Base-by-base conservation (phyloP, 176 grass and related monocot species). In the Oryza longistaminata region DNA sequence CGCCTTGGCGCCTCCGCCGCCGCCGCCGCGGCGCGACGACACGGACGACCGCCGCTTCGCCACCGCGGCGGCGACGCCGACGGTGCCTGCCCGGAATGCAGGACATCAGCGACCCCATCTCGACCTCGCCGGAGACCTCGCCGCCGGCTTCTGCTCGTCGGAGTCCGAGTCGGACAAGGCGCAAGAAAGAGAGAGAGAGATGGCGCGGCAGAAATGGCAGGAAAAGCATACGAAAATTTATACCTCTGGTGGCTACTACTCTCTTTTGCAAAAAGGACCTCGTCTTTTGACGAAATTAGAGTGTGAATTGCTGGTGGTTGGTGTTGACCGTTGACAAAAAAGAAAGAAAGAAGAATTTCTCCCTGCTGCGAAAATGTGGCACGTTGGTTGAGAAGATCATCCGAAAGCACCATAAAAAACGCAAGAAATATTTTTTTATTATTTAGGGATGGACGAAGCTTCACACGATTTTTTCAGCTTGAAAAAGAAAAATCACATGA, bases 91-190 rank as follows among this genome's bases (percentile, higher is more conserved):
- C 83, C 55, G 58, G 91, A 92, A 95, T 69, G 87, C 96, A 98
- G 43, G 96, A 95, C 11, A 95, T 5, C 21, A 95, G 55, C 8
- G 76, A 82, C 0, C 96, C 96, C 96, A 98, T 98, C 61, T 40
- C 5, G 40, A 1, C 37, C 53, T 58, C 53, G 53, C 53, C 50
- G 50, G 50, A 55, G 16, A 2, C 9, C 10, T 65, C 49, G 49
- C 7, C 42, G 42, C 7, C 42, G 42, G 42, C 80, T 67, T 55
- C 64, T n/a, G 66, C 78, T 77, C 21, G 55, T 12, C 4, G 21
- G 17, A 5, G 69, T 14, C n/a, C 40, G 40, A 29, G 50, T 14
- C n/a, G 50, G 40, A 29, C 39, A 74, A 62, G 27, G 52, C 19
- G 68, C 24, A 40, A 37, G 35, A 37, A 40, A 37, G 35, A 37